phyloP scores from a whole-genome alignment of 805 yeast species.

The Starmera dryadoides region DNA sequence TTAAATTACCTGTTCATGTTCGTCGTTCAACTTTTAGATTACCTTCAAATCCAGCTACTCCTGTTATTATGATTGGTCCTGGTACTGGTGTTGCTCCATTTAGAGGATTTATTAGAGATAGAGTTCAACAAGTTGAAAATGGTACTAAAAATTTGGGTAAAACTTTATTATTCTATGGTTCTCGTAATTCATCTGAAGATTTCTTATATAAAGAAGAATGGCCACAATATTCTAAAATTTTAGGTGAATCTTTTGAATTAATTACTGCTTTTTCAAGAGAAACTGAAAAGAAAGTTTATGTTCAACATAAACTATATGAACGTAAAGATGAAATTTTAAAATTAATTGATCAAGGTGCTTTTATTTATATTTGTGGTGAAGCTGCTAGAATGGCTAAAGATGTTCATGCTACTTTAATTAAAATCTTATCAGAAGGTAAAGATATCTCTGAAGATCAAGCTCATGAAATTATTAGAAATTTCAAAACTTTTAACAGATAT shows the following conservation, averaged over 20 bases:
- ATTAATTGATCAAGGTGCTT: constrained; percentile 67
- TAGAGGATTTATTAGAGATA: constrained; percentile 90
- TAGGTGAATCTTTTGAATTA: constrained; percentile 56
- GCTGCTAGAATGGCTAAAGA: constrained; percentile 95
- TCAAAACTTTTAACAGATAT: constrained; percentile 79
- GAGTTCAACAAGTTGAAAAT: constrained; percentile 46
- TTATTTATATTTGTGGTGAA: constrained; percentile 94
- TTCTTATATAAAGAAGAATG: constrained; percentile 86
- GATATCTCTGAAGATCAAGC: constrained; percentile 63
- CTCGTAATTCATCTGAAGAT: constrained; percentile 74
- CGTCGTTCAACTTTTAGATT: constrained; percentile 93
- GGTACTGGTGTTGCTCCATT: constrained; percentile 99
- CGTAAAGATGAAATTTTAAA: constrained; percentile 32
- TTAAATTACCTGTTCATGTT: constrained; percentile 80
- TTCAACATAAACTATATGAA: constrained; percentile 69
- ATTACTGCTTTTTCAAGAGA: constrained; percentile 86
- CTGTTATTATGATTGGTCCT: constrained; percentile 91
- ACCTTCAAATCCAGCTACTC: constrained; percentile 77
- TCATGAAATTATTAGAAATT: constrained; percentile 64
- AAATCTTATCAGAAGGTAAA: constrained; percentile 57
- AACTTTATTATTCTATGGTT: constrained; percentile 77
- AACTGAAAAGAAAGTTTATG: constrained; percentile 58
- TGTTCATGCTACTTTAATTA: constrained; percentile 63
- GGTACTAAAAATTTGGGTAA: constrained; percentile 57
- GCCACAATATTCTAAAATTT: constrained; percentile 58